phyloP scores from a whole-genome alignment of 768 basidiomycete species.

The Nevesoporus exiguus region DNA sequence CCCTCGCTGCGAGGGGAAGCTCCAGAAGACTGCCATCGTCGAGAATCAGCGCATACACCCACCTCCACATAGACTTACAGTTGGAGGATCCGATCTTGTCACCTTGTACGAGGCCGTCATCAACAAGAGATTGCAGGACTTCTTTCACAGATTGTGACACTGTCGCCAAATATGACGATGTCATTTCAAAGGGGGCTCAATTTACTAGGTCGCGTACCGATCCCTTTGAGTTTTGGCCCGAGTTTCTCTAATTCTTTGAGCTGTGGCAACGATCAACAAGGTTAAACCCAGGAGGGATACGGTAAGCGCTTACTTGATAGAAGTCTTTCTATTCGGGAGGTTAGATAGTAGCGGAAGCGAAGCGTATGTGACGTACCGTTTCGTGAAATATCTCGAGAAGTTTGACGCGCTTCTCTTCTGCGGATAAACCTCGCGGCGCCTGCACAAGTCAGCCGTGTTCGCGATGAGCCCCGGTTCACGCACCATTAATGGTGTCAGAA shows the following conservation, averaged over 20 bases:
- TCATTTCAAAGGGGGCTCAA: background rate
- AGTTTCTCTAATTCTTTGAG: slow-evolving; percentile 92
- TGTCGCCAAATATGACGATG: slow-evolving; percentile 25
- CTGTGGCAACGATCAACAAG: slow-evolving; percentile 31
- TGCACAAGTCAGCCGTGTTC: slow-evolving; percentile 21
- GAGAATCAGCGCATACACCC: slow-evolving; percentile 23
- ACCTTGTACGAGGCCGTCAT: slow-evolving; percentile 78
- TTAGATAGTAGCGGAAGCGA: background rate
- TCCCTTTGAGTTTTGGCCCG: slow-evolving; percentile 85
- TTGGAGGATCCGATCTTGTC: slow-evolving; percentile 97
- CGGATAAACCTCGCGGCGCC: slow-evolving; percentile 83
- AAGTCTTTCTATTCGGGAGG: slow-evolving; percentile 65
- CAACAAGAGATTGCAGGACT: slow-evolving; percentile 80
- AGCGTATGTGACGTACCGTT: slow-evolving; percentile 44
- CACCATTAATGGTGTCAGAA: slow-evolving; percentile 18
- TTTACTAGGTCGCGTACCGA: slow-evolving; percentile 55
- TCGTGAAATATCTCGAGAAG: slow-evolving; percentile 93
- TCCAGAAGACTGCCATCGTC: slow-evolving; percentile 76
- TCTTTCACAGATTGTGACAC: slow-evolving; percentile 93
- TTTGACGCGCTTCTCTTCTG: slow-evolving; percentile 86
- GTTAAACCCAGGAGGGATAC: background rate
- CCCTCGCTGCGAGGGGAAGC: slow-evolving; percentile 87
- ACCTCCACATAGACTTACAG: slow-evolving; percentile 48
- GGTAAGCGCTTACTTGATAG: slow-evolving; percentile 47
- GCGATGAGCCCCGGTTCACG: background rate